Conservation (phyloP, 306 rosid genomes). For the Adenanthera pavonina region DNA sequence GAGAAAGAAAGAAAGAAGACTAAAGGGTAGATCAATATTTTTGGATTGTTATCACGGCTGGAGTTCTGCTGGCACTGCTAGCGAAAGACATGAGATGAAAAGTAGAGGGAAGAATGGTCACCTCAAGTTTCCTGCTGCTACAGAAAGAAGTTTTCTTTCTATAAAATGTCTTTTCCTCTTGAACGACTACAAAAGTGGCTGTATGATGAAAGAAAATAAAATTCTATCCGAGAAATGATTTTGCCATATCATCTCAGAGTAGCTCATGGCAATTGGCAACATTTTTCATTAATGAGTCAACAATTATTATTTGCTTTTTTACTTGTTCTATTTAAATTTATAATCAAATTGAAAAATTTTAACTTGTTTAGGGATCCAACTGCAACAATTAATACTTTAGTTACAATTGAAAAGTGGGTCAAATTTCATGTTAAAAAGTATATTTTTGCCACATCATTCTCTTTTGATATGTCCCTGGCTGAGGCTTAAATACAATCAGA, state of each 20-base stretch:
- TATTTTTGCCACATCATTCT: neutral
- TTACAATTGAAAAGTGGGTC: constrained; percentile 21
- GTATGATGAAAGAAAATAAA: neutral
- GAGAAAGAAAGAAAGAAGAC: neutral
- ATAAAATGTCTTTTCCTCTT: neutral
- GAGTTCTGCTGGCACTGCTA: neutral
- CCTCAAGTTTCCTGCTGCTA: too few relatives aligned
- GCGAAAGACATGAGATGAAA: too few relatives aligned
- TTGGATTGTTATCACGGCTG: neutral
- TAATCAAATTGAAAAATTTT: constrained; percentile 13
- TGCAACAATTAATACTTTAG: neutral
- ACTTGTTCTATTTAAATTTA: constrained; percentile 17
- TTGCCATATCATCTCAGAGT: neutral
- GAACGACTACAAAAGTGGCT: neutral
- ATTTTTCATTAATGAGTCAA: constrained; percentile 15
- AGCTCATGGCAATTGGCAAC: neutral
- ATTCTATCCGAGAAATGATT: neutral
- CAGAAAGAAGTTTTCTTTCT: neutral
- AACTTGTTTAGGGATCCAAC: constrained; percentile 1
- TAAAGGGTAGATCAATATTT: neutral
- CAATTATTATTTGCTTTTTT: neutral
- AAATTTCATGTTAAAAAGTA: constrained; percentile 34
- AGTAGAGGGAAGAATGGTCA: too few relatives aligned
- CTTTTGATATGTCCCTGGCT: constrained; percentile 29
- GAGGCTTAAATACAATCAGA: constrained; percentile 15